Percentiles rank a stretch among this genome's conserved stretches.
phyloP scores from a whole-genome alignment of 805 yeast genomes.

The Wickerhamomyces mucosus region DNA sequence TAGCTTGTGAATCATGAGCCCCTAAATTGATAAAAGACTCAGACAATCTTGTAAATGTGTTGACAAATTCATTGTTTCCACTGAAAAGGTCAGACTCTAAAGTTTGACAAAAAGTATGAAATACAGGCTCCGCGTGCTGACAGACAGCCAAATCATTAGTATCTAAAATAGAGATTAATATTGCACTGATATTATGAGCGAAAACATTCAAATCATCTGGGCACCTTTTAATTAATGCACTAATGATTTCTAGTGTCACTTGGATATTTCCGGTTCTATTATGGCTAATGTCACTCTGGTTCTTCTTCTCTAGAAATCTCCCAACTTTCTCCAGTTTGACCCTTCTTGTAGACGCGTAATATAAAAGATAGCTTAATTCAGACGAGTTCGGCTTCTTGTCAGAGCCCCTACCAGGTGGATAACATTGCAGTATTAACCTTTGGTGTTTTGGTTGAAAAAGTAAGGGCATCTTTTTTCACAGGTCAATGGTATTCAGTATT shows the following conservation, averaged over 20 bases:
- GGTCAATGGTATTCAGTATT: too few species aligned
- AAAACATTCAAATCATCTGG: constrained; percentile 77
- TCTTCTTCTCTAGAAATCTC: constrained; percentile 51
- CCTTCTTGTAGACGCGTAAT: constrained; percentile 84
- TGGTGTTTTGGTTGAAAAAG: constrained; percentile 83
- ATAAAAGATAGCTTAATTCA: constrained; percentile 78
- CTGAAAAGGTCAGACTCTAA: constrained; percentile 55
- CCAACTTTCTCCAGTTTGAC: constrained; percentile 86
- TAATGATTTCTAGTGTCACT: constrained; percentile 67
- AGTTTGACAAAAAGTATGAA: constrained; percentile 35
- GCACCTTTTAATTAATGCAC: constrained; percentile 65
- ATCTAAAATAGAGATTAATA: constrained; percentile 41
- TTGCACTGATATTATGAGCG: constrained; percentile 57
- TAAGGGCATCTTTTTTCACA: too few species aligned
- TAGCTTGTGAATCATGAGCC: constrained; percentile 15
- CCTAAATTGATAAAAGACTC: constrained; percentile 18
- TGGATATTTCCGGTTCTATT: constrained; percentile 69
- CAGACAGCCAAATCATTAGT: constrained; percentile 55
- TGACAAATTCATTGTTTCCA: constrained; percentile 53
- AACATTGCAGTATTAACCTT: constrained; percentile 81
- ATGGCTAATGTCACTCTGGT: constrained; percentile 49
- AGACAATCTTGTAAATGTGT: constrained; percentile 31
- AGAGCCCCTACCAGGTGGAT: constrained; percentile 77
- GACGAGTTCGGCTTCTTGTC: constrained; percentile 92
- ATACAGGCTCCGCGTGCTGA: constrained; percentile 41